Evolutionary conservation across 331 rosid species (phyloP).

Genomic region (Acacia concinna): DNA sequence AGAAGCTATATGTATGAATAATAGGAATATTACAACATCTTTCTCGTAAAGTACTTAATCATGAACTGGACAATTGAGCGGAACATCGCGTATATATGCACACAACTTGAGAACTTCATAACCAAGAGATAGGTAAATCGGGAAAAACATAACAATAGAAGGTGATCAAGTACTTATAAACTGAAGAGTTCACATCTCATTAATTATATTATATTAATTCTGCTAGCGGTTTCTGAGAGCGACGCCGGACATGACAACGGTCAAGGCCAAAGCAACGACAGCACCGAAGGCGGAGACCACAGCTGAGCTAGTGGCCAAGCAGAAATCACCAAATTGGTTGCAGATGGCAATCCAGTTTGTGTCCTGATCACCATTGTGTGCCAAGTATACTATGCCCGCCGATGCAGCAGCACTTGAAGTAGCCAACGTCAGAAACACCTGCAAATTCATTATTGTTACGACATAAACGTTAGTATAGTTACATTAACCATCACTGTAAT

Average conservation of each 20-base stretch:
- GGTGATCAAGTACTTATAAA: constrained; percentile 4
- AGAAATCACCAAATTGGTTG: constrained; percentile 78
- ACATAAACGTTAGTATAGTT: background rate
- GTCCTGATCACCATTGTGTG: constrained; percentile 78
- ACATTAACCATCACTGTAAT: background rate
- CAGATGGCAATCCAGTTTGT: constrained; percentile 92
- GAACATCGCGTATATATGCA: background rate
- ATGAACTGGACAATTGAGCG: constrained; percentile 12
- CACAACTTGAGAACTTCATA: background rate
- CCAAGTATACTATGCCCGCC: constrained; percentile 77
- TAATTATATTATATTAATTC: background rate
- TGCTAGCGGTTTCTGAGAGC: constrained; percentile 45
- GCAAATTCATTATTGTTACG: constrained; percentile 7
- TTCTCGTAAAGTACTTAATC: background rate
- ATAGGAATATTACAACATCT: background rate
- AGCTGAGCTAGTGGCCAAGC: constrained; percentile 61
- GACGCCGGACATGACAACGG: constrained; percentile 66
- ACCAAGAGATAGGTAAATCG: background rate
- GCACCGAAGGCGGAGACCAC: constrained; percentile 68
- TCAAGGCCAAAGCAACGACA: constrained; percentile 47
- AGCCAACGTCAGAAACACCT: constrained; percentile 80
- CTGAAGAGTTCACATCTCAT: background rate
- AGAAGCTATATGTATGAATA: background rate
- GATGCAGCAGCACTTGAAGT: constrained; percentile 76
- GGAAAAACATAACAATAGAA: background rate